These are phyloP conservation scores for Taiozyma sp. DNA, from an alignment of 1,139 yeast genomes.

Conservation along the genomic window DNA sequence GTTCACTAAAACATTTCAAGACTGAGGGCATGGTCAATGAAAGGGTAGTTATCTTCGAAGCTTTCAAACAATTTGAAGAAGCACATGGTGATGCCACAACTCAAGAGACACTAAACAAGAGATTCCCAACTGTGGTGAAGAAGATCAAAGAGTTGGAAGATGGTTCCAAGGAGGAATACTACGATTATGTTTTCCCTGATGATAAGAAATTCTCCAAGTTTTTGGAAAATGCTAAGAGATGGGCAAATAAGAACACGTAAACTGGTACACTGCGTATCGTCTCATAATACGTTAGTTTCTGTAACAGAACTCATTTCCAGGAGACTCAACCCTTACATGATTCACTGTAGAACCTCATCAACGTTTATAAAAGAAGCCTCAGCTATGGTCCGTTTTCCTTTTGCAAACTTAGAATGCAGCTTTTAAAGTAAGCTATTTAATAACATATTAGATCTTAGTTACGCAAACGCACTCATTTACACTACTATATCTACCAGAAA, in stretches of 20 bases:
- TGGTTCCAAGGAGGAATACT: constrained; percentile 50
- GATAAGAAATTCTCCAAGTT: constrained; percentile 50
- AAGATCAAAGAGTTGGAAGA: constrained; percentile 39
- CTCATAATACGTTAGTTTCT: neutral
- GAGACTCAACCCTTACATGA: too few species aligned
- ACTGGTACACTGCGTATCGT: neutral
- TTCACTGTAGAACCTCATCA: too few species aligned
- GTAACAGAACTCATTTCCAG: too few species aligned
- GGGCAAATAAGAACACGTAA: constrained; percentile 36
- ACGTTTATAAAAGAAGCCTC: too few species aligned
- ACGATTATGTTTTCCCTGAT: constrained; percentile 68
- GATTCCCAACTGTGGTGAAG: constrained; percentile 56
- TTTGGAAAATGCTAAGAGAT: constrained; percentile 59
- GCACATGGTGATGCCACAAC: constrained; percentile 51
- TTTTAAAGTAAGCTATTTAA: constrained; percentile 3
- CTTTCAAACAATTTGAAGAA: constrained; percentile 63
- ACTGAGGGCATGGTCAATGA: constrained; percentile 34
- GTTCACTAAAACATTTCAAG: constrained; percentile 47
- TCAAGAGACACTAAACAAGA: constrained; percentile 33
- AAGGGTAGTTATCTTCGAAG: constrained; percentile 53
- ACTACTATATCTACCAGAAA: too few species aligned
- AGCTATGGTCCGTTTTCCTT: too few species aligned
- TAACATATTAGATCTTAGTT: too few species aligned
- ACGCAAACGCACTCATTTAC: too few species aligned
- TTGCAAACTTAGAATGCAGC: too few species aligned